These are phyloP conservation scores for Trichoderma aggressivum DNA, from an alignment of 2,329 filamentous ascomycete species.

Conservation along the genomic window DNA sequence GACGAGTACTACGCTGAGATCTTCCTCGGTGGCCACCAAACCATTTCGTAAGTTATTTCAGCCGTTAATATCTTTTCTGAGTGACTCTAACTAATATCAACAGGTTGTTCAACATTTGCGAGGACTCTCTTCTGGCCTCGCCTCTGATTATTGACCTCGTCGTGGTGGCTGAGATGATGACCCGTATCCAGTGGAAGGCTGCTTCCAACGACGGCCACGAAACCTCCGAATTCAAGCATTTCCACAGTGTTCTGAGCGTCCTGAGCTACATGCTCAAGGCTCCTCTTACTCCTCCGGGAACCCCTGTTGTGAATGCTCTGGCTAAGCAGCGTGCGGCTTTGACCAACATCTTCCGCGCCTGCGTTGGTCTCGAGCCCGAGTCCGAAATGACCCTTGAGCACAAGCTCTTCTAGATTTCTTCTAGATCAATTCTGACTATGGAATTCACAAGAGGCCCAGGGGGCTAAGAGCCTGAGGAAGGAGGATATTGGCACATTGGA, in stretches of 20 bases:
- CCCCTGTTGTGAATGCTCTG: slow-evolving; percentile 91
- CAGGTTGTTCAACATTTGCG: slow-evolving; percentile 96
- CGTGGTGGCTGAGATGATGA: slow-evolving; percentile 94
- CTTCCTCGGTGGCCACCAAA: slow-evolving; percentile 98
- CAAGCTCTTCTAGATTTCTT: slow-evolving; percentile 74
- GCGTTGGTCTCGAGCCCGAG: slow-evolving; percentile 93
- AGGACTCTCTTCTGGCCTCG: slow-evolving; percentile 93
- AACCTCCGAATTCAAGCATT: slow-evolving; percentile 75
- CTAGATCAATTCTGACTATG: background rate
- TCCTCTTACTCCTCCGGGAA: slow-evolving; percentile 87
- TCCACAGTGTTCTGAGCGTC: slow-evolving; percentile 95
- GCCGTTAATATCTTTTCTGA: background rate
- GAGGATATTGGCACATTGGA: slow-evolving; percentile 2
- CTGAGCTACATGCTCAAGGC: slow-evolving; percentile 99
- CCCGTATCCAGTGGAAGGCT: slow-evolving; percentile 88
- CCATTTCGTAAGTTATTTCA: slow-evolving; percentile 65
- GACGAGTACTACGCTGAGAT: slow-evolving; percentile 99
- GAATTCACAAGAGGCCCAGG: background rate
- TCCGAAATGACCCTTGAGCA: slow-evolving; percentile 99
- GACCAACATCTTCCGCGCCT: slow-evolving; percentile 98
- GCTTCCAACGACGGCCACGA: slow-evolving; percentile 48
- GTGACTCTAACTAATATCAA: slow-evolving; percentile 22
- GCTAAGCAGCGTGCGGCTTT: slow-evolving; percentile 93
- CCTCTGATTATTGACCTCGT: slow-evolving; percentile 97
- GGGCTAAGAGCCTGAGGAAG: background rate